These are phyloP conservation scores for Tricholoma furcatifolium DNA, from an alignment of 768 basidiomycete species.

Conservation along the genomic window DNA sequence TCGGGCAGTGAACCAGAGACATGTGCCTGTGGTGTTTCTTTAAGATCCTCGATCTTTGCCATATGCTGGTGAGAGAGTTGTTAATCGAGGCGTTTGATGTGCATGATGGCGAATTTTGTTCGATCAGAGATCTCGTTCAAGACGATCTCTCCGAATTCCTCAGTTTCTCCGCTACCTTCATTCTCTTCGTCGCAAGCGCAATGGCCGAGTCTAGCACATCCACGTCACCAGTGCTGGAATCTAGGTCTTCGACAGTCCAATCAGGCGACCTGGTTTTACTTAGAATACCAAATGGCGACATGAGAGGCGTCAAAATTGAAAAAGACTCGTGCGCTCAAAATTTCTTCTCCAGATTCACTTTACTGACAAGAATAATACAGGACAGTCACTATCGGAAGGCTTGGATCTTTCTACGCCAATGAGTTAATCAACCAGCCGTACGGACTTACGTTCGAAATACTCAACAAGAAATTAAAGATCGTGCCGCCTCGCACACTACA, in stretches of 20 bases:
- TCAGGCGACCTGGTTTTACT: conserved; percentile 78
- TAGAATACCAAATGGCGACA: conserved; percentile 74
- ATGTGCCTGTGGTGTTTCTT: conserved; percentile 17
- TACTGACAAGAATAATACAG: conserved; percentile 35
- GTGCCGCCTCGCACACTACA: conserved; percentile 63
- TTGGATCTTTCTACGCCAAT: conserved; percentile 77
- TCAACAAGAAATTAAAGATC: conserved; percentile 63
- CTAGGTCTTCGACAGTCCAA: conserved; percentile 42
- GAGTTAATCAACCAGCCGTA: conserved; percentile 82
- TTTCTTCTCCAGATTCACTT: not conserved
- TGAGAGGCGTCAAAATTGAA: conserved; percentile 73
- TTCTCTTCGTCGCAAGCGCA: not conserved
- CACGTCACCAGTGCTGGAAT: conserved; percentile 16
- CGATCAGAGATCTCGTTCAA: conserved; percentile 6
- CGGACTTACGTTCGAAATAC: conserved; percentile 87
- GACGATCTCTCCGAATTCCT: conserved; percentile 4
- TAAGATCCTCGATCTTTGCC: conserved; percentile 2
- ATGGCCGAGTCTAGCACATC: conserved; percentile 8
- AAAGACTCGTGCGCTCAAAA: conserved; percentile 58
- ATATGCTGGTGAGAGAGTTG: not conserved
- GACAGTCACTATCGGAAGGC: conserved; percentile 74
- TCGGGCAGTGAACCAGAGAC: conserved; percentile 42
- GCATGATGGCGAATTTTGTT: not conserved
- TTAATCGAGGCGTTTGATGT: not conserved
- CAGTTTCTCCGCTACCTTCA: not conserved